Conservation (phyloP, 139 green algal species). For the Diplosphaera chodatii region DNA sequence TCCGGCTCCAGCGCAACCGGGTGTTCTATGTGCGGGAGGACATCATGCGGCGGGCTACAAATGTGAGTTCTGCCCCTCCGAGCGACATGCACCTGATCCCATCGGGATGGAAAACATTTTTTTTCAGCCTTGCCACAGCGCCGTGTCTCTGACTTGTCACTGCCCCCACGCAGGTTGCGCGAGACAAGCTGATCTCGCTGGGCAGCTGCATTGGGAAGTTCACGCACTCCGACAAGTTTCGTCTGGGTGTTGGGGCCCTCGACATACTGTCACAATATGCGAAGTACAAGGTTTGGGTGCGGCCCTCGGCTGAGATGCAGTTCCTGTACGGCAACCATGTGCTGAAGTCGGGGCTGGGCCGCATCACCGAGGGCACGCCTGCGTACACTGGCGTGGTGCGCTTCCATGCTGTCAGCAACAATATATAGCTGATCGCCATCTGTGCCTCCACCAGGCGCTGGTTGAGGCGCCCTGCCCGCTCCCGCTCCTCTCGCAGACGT, state of each 20-base stretch:
- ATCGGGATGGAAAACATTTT: too few species aligned
- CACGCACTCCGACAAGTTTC: slow-evolving; percentile 94
- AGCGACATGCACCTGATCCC: too few species aligned
- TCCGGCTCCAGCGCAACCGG: slow-evolving; percentile 87
- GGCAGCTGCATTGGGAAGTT: slow-evolving; percentile 95
- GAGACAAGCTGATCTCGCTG: slow-evolving; percentile 86
- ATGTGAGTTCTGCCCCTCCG: too few species aligned
- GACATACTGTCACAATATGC: slow-evolving; percentile 84
- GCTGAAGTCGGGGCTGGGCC: slow-evolving; percentile 90
- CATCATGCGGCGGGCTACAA: slow-evolving; percentile 83
- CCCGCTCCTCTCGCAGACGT: too few species aligned
- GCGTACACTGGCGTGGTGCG: slow-evolving; percentile 75
- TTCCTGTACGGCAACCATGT: slow-evolving; percentile 99
- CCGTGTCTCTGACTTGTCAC: too few species aligned
- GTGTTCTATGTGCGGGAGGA: slow-evolving; percentile 96
- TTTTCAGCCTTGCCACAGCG: too few species aligned
- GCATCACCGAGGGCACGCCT: slow-evolving; percentile 96
- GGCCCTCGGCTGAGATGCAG: slow-evolving; percentile 94
- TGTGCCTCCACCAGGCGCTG: too few species aligned
- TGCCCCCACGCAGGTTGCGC: slow-evolving; percentile 48
- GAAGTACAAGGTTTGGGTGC: slow-evolving; percentile 99
- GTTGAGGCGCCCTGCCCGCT: too few species aligned
- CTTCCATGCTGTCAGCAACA: too few species aligned
- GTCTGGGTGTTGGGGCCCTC: slow-evolving; percentile 84
- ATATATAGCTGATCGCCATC: too few species aligned